These are phyloP conservation scores for Leucocoprinus birnbaumii DNA, from an alignment of 768 basidiomycete species.

Conservation along the genomic window DNA sequence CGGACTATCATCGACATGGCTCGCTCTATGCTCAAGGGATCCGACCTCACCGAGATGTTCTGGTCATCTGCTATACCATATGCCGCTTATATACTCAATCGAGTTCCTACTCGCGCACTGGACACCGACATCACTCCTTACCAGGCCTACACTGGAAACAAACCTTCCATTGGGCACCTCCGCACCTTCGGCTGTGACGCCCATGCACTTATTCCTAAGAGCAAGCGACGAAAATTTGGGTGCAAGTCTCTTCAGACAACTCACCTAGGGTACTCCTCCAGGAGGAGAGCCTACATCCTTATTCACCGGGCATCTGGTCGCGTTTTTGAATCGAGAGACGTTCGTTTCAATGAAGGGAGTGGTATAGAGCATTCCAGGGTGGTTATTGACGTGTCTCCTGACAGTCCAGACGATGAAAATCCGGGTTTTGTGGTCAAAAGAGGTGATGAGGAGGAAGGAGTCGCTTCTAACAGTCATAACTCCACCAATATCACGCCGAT, in stretches of 20 bases:
- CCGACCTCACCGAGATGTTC: conserved; percentile 18
- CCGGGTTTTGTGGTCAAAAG: background rate
- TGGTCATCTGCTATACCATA: conserved; percentile 22
- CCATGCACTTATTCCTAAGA: conserved; percentile 19
- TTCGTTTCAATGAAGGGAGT: conserved; percentile 9
- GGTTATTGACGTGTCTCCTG: background rate
- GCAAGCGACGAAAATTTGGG: conserved; percentile 15
- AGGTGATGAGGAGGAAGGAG: background rate
- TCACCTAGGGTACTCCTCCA: conserved; percentile 15
- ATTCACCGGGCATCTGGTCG: conserved; percentile 2
- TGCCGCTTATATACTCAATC: conserved; percentile 19
- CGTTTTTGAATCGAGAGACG: conserved; percentile 10
- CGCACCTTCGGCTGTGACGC: conserved; percentile 15
- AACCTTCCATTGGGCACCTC: conserved; percentile 13
- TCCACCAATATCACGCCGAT: background rate
- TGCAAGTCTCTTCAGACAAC: conserved; percentile 14
- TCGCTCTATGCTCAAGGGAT: conserved; percentile 21
- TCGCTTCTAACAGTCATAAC: background rate
- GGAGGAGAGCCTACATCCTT: conserved; percentile 16
- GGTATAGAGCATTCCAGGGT: background rate
- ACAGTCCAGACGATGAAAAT: background rate
- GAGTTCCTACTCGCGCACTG: conserved; percentile 17
- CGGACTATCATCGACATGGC: conserved; percentile 20
- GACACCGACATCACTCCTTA: conserved; percentile 9
- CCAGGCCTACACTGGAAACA: conserved; percentile 15